A percentile compares a stretch with the other conserved stretches of the same genome.
These are phyloP conservation scores for Suillus hirtellus DNA, from an alignment of 768 basidiomycete species.

Conservation along the genomic window DNA sequence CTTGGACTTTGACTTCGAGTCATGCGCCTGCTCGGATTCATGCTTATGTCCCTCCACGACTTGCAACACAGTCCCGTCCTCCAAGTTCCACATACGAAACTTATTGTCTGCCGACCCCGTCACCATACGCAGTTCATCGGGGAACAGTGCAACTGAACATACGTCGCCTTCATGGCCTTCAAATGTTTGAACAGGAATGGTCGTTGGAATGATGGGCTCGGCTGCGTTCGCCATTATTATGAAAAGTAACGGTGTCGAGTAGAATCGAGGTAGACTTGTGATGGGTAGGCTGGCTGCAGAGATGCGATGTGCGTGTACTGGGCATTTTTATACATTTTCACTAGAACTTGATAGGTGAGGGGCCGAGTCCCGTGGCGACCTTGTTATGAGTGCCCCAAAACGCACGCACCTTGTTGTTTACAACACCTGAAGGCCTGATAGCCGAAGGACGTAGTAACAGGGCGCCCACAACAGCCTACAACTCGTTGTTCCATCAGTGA, in stretches of 20 bases:
- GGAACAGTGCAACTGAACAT: background rate
- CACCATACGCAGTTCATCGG: background rate
- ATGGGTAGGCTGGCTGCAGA: background rate
- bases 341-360: background rate
- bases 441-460: background rate
- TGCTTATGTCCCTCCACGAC: background rate
- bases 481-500: background rate
- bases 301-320: background rate
- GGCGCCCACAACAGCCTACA: too few species aligned
- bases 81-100: background rate
- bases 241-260: background rate
- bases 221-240: background rate
- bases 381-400: background rate
- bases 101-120: background rate
- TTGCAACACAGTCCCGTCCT: background rate
- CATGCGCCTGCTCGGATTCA: too few species aligned
- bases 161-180: background rate
- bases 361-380: background rate
- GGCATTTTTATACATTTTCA: background rate
- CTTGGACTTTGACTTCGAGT: too few species aligned
- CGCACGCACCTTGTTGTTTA: background rate
- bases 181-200: background rate
- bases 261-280: background rate
- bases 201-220: background rate
- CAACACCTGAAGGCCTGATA: background rate